Base-by-base conservation (phyloP, 306 rosid genomes). In the Ceratonia siliqua region DNA sequence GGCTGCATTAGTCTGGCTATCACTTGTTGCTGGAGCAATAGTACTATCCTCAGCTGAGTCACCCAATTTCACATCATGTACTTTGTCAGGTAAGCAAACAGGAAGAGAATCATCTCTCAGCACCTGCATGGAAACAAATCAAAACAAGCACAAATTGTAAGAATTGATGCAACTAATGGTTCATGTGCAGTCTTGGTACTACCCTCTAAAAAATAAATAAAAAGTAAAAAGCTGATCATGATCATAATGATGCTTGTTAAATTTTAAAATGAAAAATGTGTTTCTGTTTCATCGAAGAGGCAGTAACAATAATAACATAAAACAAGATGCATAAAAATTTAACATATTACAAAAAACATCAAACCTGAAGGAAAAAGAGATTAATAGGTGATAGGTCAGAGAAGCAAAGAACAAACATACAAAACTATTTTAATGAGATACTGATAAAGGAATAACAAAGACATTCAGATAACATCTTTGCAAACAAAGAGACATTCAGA, bases 51-150 rank as follows among this genome's bases (percentile, higher is more conserved):
- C 99, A 5, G 83, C 87, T 3, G 90, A 75, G 32, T 95, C 99
- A 4, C 97, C 98, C 88, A 95, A 84, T 81, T 90, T 92, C 41
- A 95, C 99, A 81, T 95, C 99, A 43, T 95, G 99, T 48, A 95
- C 99, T 79, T 92, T 90, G 64, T 95, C 99, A 66, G 99, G 98
- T 80, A 82, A 74, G 85, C 98, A 90, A 78, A 87, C 83, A 70
- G 96, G 98, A 75, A 91, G 93, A 78, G 97, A 89, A 68, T 87
- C 97, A 68, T 28, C 98, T 86, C 95, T 73, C 48, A 95, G 90
- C 41, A 92, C 90, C 99, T 95, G 87, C 70, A 41, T 1, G 15
- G 55, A 41, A 49, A 83, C 56, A 72, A 55, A 74, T 5, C 2
- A 59, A 54, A 41, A 20, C 41, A 62, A 33, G 15, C 67, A 28